These are phyloP conservation scores for Blastobotrys buckinghamii DNA, from an alignment of 1,139 yeast genomes.

Conservation along the genomic window DNA sequence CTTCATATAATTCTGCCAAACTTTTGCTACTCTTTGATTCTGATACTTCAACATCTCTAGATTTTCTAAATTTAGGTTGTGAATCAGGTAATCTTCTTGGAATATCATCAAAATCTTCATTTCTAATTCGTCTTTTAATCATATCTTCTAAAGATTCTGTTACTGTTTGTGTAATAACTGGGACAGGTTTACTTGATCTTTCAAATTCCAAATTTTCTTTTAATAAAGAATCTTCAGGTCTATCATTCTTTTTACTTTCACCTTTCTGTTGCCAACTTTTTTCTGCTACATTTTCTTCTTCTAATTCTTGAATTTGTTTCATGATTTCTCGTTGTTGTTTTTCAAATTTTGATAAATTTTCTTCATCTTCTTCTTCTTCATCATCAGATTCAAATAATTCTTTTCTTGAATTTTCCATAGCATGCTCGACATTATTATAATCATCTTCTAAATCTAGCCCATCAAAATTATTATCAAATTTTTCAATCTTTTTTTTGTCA, in stretches of 20 bases:
- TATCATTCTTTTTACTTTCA: conserved; percentile 73
- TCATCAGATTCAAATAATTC: conserved; percentile 51
- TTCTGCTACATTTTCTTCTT: conserved; percentile 81
- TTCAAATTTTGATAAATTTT: conserved; percentile 67
- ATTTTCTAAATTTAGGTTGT: conserved; percentile 48
- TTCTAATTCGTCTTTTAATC: conserved; percentile 72
- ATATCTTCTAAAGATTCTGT: conserved; percentile 85
- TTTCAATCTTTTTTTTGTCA: conserved; percentile 14
- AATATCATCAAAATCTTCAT: conserved; percentile 76
- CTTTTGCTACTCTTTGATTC: conserved; percentile 84
- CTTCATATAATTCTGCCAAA: conserved; percentile 88
- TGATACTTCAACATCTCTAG: conserved; percentile 52
- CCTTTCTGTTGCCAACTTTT: conserved; percentile 95
- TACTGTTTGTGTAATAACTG: conserved; percentile 83
- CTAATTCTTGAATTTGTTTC: conserved; percentile 70
- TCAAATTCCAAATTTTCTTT: conserved; percentile 58
- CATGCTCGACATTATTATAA: conserved; percentile 38
- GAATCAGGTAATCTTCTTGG: conserved; percentile 63
- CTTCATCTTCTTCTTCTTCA: conserved; percentile 27
- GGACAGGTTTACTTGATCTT: conserved; percentile 76
- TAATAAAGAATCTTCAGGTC: conserved; percentile 78
- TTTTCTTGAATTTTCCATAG: conserved; percentile 48
- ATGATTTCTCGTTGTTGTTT: conserved; percentile 74
- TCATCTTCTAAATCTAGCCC: conserved; percentile 43
- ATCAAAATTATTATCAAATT: conserved; percentile 29